Base-by-base conservation (phyloP, 345 rosid genomes). In the Anacardium occidentale region DNA sequence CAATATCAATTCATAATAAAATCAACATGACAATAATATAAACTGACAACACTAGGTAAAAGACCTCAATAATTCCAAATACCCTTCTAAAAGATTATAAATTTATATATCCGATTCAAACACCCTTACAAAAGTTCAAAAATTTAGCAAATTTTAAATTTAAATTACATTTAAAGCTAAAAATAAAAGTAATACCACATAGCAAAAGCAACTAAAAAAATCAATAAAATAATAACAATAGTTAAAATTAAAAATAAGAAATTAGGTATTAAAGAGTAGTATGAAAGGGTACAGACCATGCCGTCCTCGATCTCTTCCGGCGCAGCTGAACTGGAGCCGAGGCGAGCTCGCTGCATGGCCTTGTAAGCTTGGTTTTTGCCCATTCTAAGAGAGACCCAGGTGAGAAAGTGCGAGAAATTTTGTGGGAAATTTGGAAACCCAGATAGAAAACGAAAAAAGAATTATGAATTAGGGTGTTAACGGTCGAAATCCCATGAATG, bases 321-420 rank as follows among this genome's bases (percentile, higher is more conserved):
- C 25, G 77, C 93, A 2, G 85, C 96, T n/a, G 98, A 91, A 87
- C 83, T 75, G 44, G 98, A 85, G 57, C 98, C 98, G 60, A 89
- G 78, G 89, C 89, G 84, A 25, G 99, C 79, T 85, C 89, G 85
- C 89, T 96, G 99, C 99, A 96, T 93, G 74, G 99, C 95, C 78
- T 96, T 96, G 92, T 93, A 89, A 42, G 96, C 91, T 81, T 96
- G 98, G 78, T 93, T 96, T 85, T 96, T 93, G 67, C 98, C 99
- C 99, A 96, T 94, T 53, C 80, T 82, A 52, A 66, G 59, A 44
- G 47, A n/a, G 29, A 62, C 70, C 71, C 78, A 56, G 64, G n/a
- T 40, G 24, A 55, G 24, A 7, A 51, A 72, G 64, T 18, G 26
- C 21, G 11, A n/a, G 60, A 60, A 42, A 24, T 20, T 21, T 32